Base-by-base conservation (phyloP, 192 early-diverging fungal species). In the Ramicandelaber brevisporus region DNA sequence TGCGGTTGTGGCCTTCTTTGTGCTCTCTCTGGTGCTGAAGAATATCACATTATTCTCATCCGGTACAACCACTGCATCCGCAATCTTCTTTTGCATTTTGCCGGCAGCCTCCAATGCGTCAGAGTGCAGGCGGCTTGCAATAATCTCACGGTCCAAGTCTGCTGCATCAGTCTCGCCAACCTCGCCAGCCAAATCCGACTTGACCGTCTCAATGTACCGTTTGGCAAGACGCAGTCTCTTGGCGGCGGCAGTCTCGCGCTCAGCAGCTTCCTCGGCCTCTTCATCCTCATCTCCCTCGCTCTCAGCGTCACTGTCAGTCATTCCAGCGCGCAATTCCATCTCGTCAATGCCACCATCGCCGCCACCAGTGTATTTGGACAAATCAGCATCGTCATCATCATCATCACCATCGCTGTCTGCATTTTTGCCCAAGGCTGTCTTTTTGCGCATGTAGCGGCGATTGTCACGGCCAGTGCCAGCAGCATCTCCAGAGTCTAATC, bases 161-260 rank as follows among this genome's bases (percentile, higher is more conserved):
- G 59, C 75, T 2, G 87, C 90, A 51, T 89, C 86, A 34, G 79
- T 73, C 27, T 78, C 90, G 27, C 47, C 68, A 8, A 63, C 50
- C 11, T 68, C 65, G 20, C 54, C 41, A 47, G 55, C 30, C 10
- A 47, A 43, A 3, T 39, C 37, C 25, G 20, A 55, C 38, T 78
- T 51, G 20, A 95, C 63, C 30, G 69, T 76, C 26, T 62, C 56
- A 15, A 98, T 57, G 44, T 98, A 98, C 21, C 64, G 55, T 57
- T 96, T 95, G 20, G 93, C 88, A 31, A 98, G 54, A 17, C 93
- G 59, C 35, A 90, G 50, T 9, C 89, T 68, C 41, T 93, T 95
- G 41, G 88, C 78, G 0, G 89, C 82, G 0, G 89, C 66, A 1
- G 86, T 83, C 46, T 98, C 93, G 28, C 47, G 45, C 13, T 59